These are phyloP conservation scores for Globisporangium okanoganense DNA, from an alignment of 352 stramenopile genomes.

Conservation along the genomic window DNA sequence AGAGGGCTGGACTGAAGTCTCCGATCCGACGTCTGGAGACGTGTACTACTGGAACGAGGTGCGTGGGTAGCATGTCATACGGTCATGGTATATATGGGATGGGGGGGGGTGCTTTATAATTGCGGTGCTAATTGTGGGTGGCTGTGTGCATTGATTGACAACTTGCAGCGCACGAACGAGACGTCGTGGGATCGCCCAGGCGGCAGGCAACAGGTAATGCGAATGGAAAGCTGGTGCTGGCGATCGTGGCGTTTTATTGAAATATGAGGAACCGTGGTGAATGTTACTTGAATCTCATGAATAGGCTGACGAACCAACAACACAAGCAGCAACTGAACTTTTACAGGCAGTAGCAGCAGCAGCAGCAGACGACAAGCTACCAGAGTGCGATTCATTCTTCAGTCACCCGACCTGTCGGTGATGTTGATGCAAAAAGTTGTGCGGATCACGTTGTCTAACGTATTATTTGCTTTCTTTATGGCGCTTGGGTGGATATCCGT, in stretches of 20 bases:
- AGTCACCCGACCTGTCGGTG: too few relatives aligned
- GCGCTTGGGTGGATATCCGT: too few relatives aligned
- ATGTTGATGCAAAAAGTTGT: too few relatives aligned
- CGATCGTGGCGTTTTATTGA: too few relatives aligned
- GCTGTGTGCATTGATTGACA: slow-evolving; percentile 7
- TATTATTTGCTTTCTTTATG: too few relatives aligned
- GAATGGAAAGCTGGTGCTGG: too few relatives aligned
- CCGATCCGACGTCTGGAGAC: slow-evolving; percentile 47
- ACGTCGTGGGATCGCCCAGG: slow-evolving; percentile 68
- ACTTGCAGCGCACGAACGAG: slow-evolving; percentile 60
- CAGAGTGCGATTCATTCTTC: too few relatives aligned
- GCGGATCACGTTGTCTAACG: too few relatives aligned
- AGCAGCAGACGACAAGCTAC: too few relatives aligned
- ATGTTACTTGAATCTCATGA: too few relatives aligned
- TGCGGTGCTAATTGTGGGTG: neutral
- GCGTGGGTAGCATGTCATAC: neutral
- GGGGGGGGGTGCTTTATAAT: neutral
- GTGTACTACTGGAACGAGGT: slow-evolving; percentile 85
- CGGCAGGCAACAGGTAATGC: slow-evolving; percentile 4
- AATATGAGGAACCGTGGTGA: too few relatives aligned
- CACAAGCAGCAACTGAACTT: neutral
- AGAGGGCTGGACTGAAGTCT: slow-evolving; percentile 46
- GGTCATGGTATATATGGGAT: too few relatives aligned
- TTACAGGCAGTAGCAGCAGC: neutral
- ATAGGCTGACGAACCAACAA: neutral